These are phyloP conservation scores for Thraustochytrium striatum DNA, from an alignment of 352 stramenopile species.

Conservation along the genomic window DNA sequence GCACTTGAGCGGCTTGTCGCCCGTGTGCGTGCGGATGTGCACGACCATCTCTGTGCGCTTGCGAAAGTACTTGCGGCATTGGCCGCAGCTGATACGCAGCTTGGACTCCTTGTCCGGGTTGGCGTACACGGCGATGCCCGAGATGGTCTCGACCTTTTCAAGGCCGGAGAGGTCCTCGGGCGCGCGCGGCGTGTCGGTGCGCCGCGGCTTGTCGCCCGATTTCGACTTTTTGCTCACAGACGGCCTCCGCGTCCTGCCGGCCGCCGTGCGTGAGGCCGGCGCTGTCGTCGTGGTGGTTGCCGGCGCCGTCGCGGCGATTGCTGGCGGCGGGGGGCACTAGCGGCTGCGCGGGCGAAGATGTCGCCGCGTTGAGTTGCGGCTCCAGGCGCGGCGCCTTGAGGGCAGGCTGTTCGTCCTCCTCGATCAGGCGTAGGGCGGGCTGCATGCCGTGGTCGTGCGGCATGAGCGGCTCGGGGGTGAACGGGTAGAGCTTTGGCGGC, in stretches of 20 bases:
- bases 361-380: too few relatives aligned
- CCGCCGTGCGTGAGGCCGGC: background rate
- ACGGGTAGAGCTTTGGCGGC: too few relatives aligned
- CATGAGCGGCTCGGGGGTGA: too few relatives aligned
- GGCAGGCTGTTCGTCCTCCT: too few relatives aligned
- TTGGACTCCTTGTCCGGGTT: conserved; percentile 27
- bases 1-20: conserved; percentile 76
- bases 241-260: background rate
- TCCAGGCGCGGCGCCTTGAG: too few relatives aligned
- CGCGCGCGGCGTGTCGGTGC: background rate
- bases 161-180: background rate
- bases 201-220: background rate
- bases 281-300: background rate
- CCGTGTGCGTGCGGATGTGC: conserved; percentile 75
- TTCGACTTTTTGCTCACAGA: background rate
- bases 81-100: conserved; percentile 32
- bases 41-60: conserved; percentile 37
- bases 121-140: conserved; percentile 23
- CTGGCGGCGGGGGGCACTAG: background rate
- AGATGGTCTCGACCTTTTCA: conserved; percentile 11
- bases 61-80: conserved; percentile 42
- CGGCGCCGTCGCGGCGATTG: background rate
- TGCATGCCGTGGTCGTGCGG: too few relatives aligned
- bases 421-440: too few relatives aligned
- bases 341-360: too few relatives aligned